Evolutionary conservation across 2,329 filamentous ascomycete species (phyloP).

Genomic region (Xylariaceae sp.): DNA sequence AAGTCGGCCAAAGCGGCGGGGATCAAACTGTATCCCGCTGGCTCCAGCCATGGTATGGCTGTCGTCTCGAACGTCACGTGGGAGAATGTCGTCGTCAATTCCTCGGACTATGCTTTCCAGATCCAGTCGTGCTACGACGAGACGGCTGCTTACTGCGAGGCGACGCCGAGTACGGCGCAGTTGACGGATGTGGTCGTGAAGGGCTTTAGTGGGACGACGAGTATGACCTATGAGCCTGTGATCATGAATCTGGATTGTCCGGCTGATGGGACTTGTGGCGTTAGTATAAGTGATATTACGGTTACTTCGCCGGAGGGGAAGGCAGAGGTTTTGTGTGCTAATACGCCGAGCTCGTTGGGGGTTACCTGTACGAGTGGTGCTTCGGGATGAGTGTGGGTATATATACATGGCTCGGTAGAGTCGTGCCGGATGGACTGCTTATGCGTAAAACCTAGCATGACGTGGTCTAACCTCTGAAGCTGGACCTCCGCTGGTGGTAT

Average conservation of each 20-base stretch:
- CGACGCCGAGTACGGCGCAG: slow-evolving; percentile 11
- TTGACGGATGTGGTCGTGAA: slow-evolving; percentile 10
- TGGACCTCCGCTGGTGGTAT: too few relatives aligned
- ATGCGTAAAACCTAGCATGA: too few relatives aligned
- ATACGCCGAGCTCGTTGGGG: slow-evolving; percentile 9
- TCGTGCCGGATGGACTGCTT: too few relatives aligned
- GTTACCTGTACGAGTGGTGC: slow-evolving; percentile 10
- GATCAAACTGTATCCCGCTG: slow-evolving; percentile 14
- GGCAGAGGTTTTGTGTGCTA: slow-evolving; percentile 11
- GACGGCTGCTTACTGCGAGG: slow-evolving; percentile 4
- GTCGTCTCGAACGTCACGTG: slow-evolving; percentile 13
- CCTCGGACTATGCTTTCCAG: slow-evolving; percentile 16
- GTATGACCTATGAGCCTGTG: slow-evolving; percentile 6
- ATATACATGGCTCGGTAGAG: too few relatives aligned
- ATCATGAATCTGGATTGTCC: slow-evolving; percentile 14
- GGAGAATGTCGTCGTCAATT: slow-evolving; percentile 12
- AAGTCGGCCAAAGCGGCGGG: slow-evolving; percentile 12
- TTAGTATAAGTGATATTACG: slow-evolving; percentile 11
- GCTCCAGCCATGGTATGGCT: slow-evolving; percentile 8
- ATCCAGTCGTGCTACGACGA: slow-evolving; percentile 15
- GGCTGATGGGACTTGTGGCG: slow-evolving; percentile 6
- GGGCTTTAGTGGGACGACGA: slow-evolving; percentile 7
- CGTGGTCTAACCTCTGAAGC: too few relatives aligned
- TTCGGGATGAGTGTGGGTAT: slow-evolving; percentile 5
- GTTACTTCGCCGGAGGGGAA: slow-evolving; percentile 9